A percentile compares a stretch with the other conserved stretches of the same genome.
These are phyloP conservation scores for Luffa acutangula DNA, from an alignment of 306 rosid genomes.

Conservation along the genomic window DNA sequence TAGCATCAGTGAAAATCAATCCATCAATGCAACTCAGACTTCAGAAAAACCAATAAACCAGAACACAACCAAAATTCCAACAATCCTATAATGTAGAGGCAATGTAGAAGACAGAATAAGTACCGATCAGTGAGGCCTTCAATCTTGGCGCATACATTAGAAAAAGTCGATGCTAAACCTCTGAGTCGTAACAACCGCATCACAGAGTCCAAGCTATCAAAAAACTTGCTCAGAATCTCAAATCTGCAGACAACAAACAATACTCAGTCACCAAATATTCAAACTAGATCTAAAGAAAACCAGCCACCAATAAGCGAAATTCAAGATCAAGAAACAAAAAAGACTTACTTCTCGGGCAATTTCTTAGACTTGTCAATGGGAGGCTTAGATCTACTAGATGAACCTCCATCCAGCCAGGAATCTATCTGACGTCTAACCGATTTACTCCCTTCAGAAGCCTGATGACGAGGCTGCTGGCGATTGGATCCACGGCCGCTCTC, in stretches of 20 bases:
- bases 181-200: constrained; percentile 37
- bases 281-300: not conserved
- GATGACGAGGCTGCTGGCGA: constrained; percentile 4
- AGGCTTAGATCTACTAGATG: constrained; percentile 13
- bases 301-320: not conserved
- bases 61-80: no score
- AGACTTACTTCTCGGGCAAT: constrained; percentile 42
- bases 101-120: not conserved
- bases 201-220: constrained; percentile 45
- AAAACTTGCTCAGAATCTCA: constrained; percentile 39
- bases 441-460: constrained; percentile 5
- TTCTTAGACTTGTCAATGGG: not conserved
- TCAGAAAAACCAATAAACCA: no score
- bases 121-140: constrained; percentile 68
- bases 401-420: not conserved
- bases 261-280: not conserved
- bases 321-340: not conserved
- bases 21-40: no score
- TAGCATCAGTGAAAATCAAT: not conserved
- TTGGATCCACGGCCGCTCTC: constrained; percentile 20
- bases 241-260: constrained; percentile 30
- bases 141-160: constrained; percentile 30
- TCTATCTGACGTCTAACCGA: constrained; percentile 32
- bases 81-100: not conserved
- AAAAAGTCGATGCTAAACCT: constrained; percentile 30